Evolutionary conservation across 2,329 filamentous ascomycete species (phyloP).

Genomic region (Ceratocystis colombiana): DNA sequence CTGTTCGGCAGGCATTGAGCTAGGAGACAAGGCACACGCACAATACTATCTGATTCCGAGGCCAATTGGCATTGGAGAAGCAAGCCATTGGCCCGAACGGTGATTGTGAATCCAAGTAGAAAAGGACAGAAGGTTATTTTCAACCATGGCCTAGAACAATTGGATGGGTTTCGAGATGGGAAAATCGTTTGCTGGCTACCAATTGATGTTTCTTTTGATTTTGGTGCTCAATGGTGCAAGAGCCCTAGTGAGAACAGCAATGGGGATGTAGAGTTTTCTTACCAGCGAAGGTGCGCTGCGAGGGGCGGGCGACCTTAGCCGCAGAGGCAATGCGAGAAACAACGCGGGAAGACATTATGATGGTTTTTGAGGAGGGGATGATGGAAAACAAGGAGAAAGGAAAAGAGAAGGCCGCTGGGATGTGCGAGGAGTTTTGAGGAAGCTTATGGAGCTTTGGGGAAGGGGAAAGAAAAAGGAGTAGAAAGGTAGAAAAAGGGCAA

Average conservation of each 20-base stretch:
- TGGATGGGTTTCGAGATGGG: slow-evolving; percentile 17
- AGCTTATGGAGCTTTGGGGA: slow-evolving; percentile 27
- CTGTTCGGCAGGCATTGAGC: slow-evolving; percentile 19
- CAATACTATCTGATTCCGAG: slow-evolving; percentile 12
- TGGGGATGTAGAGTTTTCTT: slow-evolving; percentile 25
- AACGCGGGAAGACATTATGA: slow-evolving; percentile 27
- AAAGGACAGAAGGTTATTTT: neutral
- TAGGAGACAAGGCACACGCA: neutral
- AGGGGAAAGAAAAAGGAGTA: slow-evolving; percentile 26
- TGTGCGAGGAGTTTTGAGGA: slow-evolving; percentile 26
- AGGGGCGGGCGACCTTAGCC: slow-evolving; percentile 26
- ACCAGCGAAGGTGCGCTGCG: slow-evolving; percentile 26
- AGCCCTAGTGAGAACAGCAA: slow-evolving; percentile 23
- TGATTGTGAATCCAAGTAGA: neutral
- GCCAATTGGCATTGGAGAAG: neutral
- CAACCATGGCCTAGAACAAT: slow-evolving; percentile 15
- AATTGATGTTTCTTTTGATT: slow-evolving; percentile 21
- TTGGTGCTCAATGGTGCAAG: slow-evolving; percentile 19
- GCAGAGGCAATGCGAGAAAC: slow-evolving; percentile 26
- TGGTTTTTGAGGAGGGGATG: slow-evolving; percentile 25
- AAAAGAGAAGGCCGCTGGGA: slow-evolving; percentile 26
- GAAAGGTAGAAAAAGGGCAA: slow-evolving; percentile 25
- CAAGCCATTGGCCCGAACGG: slow-evolving; percentile 18
- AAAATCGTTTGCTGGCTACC: slow-evolving; percentile 11
- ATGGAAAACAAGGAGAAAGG: slow-evolving; percentile 26